Percentiles rank a stretch among this genome's conserved stretches.
Conservation (phyloP, 2,329 filamentous ascomycete genomes). For the Coniochaeta sp. region DNA sequence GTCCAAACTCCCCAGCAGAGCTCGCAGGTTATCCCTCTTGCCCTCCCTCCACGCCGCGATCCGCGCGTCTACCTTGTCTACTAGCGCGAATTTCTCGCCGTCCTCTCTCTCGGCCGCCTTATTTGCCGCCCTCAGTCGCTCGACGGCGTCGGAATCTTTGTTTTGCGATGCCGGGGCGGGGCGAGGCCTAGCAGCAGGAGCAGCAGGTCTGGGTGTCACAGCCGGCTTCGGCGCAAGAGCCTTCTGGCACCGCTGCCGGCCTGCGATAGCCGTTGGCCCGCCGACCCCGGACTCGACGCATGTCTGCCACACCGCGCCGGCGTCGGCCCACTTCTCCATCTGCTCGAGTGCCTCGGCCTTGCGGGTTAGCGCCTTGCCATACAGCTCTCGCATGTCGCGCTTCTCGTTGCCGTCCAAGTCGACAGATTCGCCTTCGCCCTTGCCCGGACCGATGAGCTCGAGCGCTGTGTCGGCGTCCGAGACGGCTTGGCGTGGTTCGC, state of each 20-base stretch:
- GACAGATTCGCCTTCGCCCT: constrained; percentile 75
- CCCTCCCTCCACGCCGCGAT: constrained; percentile 79
- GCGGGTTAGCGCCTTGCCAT: constrained; percentile 84
- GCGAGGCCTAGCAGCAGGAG: constrained; percentile 35
- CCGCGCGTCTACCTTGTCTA: constrained; percentile 75
- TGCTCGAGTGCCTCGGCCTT: constrained; percentile 95
- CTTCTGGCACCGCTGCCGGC: constrained; percentile 82
- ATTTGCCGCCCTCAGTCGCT: constrained; percentile 74
- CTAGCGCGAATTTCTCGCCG: constrained; percentile 84
- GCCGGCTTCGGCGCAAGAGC: constrained; percentile 63
- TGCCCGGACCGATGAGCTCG: constrained; percentile 67
- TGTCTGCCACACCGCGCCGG: constrained; percentile 68
- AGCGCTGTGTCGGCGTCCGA: constrained; percentile 77
- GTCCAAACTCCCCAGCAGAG: constrained; percentile 79
- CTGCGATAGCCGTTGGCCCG: constrained; percentile 75
- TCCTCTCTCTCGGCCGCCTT: constrained; percentile 78
- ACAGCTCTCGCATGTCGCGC: constrained; percentile 89
- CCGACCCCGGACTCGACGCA: constrained; percentile 82
- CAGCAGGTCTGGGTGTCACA: constrained; percentile 31
- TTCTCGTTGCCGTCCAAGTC: constrained; percentile 54
- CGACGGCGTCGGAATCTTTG: constrained; percentile 68
- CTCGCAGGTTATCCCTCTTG: constrained; percentile 87
- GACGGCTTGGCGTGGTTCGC: constrained; percentile 82
- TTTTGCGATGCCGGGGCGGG: constrained; percentile 27
- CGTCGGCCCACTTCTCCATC: constrained; percentile 89